A percentile compares a stretch with the other conserved stretches of the same genome.
Evolutionary conservation across 306 rosid species (phyloP).

Genomic region (Prunus mume): DNA sequence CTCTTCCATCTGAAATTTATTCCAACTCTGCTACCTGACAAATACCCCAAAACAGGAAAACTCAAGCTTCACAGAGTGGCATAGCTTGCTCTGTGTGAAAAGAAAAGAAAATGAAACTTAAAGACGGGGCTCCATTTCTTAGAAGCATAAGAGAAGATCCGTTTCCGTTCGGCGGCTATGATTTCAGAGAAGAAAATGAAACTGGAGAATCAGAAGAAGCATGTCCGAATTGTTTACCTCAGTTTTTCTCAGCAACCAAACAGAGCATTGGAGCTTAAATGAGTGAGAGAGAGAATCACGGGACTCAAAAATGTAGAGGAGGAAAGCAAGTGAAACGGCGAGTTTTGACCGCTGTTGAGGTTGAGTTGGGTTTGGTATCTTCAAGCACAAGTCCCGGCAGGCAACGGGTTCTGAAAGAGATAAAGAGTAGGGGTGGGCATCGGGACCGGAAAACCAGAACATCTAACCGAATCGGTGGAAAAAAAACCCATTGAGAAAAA

Average conservation of each 20-base stretch:
- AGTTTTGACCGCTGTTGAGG: background rate
- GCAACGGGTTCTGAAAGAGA: background rate
- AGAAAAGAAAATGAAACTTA: background rate
- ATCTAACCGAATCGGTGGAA: no score
- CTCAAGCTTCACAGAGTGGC: background rate
- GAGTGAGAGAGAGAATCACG: background rate
- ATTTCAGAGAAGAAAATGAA: background rate
- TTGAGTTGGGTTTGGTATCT: constrained; percentile 6
- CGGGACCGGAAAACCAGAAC: no score
- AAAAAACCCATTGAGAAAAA: no score
- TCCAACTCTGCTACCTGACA: constrained; percentile 8
- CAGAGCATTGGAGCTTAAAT: background rate
- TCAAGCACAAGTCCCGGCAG: background rate
- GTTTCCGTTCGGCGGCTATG: background rate
- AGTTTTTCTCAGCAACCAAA: constrained; percentile 11
- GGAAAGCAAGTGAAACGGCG: background rate
- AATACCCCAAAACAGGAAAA: background rate
- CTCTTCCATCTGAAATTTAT: constrained; percentile 73
- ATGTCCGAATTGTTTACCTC: background rate
- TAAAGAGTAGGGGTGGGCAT: no score
- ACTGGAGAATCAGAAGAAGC: background rate
- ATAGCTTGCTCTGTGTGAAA: background rate
- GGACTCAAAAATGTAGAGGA: background rate
- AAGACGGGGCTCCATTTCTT: background rate
- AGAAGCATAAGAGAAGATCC: background rate